Conservation (phyloP, 148 eudicot species). For the Silene uniflora region DNA sequence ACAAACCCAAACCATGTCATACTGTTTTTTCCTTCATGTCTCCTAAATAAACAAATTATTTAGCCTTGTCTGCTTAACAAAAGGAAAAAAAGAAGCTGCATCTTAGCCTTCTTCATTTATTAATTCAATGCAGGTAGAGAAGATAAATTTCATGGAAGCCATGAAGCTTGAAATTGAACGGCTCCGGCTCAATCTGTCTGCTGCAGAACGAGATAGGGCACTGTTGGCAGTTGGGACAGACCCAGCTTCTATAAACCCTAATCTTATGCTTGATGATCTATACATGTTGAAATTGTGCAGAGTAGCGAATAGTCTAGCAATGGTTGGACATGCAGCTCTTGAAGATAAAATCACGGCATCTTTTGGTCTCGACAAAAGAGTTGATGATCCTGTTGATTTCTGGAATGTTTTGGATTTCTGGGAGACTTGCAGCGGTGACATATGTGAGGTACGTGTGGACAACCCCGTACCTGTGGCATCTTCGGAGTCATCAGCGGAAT, state of each 20-base stretch:
- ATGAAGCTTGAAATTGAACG: constrained; percentile 94
- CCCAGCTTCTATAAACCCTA: constrained; percentile 90
- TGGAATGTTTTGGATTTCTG: constrained; percentile 76
- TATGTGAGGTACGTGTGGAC: constrained; percentile 79
- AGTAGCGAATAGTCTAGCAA: constrained; percentile 68
- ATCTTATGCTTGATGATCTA: constrained; percentile 68
- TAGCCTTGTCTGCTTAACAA: background rate
- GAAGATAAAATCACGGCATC: constrained; percentile 77
- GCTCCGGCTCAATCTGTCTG: constrained; percentile 67
- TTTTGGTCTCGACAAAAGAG: constrained; percentile 61
- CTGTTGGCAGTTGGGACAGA: constrained; percentile 77
- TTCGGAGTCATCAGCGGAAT: constrained; percentile 27
- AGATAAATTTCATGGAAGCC: constrained; percentile 72
- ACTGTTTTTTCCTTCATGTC: background rate
- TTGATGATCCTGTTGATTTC: constrained; percentile 58
- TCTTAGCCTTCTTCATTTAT: constrained; percentile 16
- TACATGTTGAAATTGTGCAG: constrained; percentile 62
- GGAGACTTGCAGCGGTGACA: constrained; percentile 65
- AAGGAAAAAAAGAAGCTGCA: background rate
- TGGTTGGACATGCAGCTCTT: constrained; percentile 73
- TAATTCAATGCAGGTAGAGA: constrained; percentile 46
- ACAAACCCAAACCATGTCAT: background rate
- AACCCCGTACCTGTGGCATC: constrained; percentile 27
- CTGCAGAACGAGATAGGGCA: constrained; percentile 93
- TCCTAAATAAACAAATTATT: background rate